Evolutionary conservation across 345 rosid genomes (phyloP).

Genomic region (Zanthoxylum bungeanum): DNA sequence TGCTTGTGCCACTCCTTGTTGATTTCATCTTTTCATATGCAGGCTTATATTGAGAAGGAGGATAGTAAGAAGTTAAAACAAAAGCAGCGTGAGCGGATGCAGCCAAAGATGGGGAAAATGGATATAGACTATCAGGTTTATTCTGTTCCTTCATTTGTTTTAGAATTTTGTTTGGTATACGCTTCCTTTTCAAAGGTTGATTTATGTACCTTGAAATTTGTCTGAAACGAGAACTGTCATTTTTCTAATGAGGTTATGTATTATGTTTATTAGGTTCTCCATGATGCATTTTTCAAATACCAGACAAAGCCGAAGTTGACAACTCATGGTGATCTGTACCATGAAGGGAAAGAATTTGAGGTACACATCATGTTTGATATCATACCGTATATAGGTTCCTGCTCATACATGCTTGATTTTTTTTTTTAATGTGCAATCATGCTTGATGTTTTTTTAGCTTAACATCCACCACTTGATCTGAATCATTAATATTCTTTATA

Average conservation of each 20-base stretch:
- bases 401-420: not conserved
- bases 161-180: slow-evolving; percentile 11
- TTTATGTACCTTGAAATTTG: not conserved
- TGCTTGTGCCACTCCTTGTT: not conserved
- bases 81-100: slow-evolving; percentile 99
- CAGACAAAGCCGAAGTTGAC: slow-evolving; percentile 98
- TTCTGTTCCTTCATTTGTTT: slow-evolving; percentile 4
- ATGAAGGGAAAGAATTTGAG: slow-evolving; percentile 99
- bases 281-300: slow-evolving; percentile 98
- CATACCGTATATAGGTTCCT: not conserved
- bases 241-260: not conserved
- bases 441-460: not conserved
- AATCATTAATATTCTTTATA: not conserved
- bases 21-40: slow-evolving; percentile 20
- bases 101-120: slow-evolving; percentile 99
- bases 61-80: slow-evolving; percentile 96
- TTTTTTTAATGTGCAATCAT: too few relatives aligned
- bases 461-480: not conserved
- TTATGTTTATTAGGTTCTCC: slow-evolving; percentile 71
- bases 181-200: slow-evolving; percentile 9
- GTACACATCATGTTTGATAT: slow-evolving; percentile 29
- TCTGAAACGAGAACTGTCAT: too few relatives aligned
- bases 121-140: slow-evolving; percentile 98
- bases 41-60: slow-evolving; percentile 99
- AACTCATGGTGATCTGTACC: slow-evolving; percentile 85